These are phyloP conservation scores for Canavalia gladiata DNA, from an alignment of 306 rosid species.

Conservation along the genomic window DNA sequence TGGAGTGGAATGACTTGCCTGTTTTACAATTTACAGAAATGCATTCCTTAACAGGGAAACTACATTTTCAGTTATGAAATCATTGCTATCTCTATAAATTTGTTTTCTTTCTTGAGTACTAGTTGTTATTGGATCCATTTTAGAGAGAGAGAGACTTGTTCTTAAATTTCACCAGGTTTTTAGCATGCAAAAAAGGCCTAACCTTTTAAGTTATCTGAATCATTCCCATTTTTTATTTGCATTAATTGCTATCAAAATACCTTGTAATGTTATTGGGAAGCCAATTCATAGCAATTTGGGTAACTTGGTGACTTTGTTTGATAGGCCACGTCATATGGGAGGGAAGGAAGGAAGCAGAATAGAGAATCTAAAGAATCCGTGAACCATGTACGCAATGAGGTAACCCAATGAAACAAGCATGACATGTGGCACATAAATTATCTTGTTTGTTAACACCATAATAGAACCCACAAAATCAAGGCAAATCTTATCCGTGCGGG, in stretches of 20 bases:
- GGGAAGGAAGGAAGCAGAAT: constrained; percentile 9
- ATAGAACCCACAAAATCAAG: constrained; percentile 41
- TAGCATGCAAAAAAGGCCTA: not conserved
- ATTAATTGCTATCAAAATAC: not conserved
- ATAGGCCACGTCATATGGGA: not conserved
- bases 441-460: constrained; percentile 32
- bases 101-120: not conserved
- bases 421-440: constrained; percentile 47
- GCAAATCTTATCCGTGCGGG: constrained; percentile 26
- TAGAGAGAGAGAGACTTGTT: not conserved
- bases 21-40: no score
- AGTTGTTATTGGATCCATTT: not conserved
- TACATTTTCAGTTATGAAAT: not conserved
- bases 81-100: not conserved
- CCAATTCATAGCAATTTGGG: not conserved
- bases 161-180: not conserved
- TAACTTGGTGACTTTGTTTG: constrained; percentile 14
- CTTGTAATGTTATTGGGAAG: not conserved
- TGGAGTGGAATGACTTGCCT: no score
- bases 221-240: not conserved
- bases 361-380: constrained; percentile 16
- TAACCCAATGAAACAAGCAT: constrained; percentile 33
- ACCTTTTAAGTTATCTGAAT: not conserved
- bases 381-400: not conserved
- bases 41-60: not conserved